A percentile compares a stretch with the other conserved stretches of the same genome.
phyloP scores from a whole-genome alignment of 805 yeast species.

The Yamadazyma kitorensis region DNA sequence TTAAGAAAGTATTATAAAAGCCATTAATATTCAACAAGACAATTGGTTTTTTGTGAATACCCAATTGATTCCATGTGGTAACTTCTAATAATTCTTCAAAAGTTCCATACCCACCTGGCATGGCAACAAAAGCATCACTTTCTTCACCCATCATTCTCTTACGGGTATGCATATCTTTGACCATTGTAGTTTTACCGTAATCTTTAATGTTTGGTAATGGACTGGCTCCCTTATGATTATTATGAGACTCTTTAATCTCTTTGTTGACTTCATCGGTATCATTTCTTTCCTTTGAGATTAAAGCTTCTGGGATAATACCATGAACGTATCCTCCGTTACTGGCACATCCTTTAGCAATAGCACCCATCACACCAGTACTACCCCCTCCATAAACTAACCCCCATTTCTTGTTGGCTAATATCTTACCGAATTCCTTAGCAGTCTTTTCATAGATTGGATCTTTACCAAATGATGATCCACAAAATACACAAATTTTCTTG shows the following conservation, averaged over 20 bases:
- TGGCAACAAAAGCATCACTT: conserved; percentile 82
- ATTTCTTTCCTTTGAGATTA: conserved; percentile 69
- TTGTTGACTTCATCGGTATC: conserved; percentile 43
- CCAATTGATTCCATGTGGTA: conserved; percentile 87
- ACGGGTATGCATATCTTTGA: conserved; percentile 86
- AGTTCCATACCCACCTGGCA: conserved; percentile 93
- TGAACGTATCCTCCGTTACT: conserved; percentile 65
- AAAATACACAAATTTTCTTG: conserved; percentile 74
- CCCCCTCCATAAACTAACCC: conserved; percentile 91
- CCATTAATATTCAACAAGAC: conserved; percentile 77
- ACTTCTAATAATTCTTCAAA: conserved; percentile 88
- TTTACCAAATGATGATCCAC: conserved; percentile 79
- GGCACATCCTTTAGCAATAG: conserved; percentile 63
- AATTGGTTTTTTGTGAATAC: conserved; percentile 80
- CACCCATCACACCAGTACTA: conserved; percentile 80
- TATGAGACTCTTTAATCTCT: conserved; percentile 49
- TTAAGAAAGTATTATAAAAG: conserved; percentile 67
- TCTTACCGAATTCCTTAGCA: conserved; percentile 60
- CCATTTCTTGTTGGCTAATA: conserved; percentile 58
- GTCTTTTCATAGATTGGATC: conserved; percentile 45
- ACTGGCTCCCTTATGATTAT: conserved; percentile 63
- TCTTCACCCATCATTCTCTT: conserved; percentile 83
- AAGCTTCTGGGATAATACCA: conserved; percentile 84
- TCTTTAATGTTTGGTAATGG: conserved; percentile 57
- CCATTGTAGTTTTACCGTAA: conserved; percentile 79